Percentiles rank a stretch among this genome's conserved stretches.
Evolutionary conservation across 2,329 filamentous ascomycete species (phyloP).

Genomic region (Calonectria pteridis): DNA sequence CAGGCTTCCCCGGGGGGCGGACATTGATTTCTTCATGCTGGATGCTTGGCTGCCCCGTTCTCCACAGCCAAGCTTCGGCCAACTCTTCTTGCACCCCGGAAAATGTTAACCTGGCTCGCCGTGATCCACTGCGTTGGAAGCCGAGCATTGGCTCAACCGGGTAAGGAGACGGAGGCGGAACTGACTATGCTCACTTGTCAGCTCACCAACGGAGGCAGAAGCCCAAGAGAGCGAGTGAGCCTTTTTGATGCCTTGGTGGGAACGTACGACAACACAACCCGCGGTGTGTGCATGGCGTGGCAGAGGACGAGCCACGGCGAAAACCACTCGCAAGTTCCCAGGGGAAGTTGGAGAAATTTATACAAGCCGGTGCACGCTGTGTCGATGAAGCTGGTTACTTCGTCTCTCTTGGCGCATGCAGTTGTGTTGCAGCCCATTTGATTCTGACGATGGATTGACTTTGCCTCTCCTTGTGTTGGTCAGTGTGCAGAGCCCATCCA

Average conservation of each 20-base stretch:
- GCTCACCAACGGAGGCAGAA: background rate
- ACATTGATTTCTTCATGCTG: background rate
- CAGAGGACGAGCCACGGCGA: background rate
- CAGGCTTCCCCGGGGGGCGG: background rate
- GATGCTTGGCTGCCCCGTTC: background rate
- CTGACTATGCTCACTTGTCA: background rate
- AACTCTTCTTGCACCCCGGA: background rate
- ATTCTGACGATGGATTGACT: background rate
- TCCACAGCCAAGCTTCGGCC: background rate
- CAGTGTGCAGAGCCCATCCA: background rate
- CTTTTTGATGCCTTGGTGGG: background rate
- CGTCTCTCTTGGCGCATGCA: background rate
- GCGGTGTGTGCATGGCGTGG: background rate
- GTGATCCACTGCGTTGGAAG: background rate
- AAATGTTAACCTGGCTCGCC: background rate
- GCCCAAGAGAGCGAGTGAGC: background rate
- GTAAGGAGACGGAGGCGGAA: background rate
- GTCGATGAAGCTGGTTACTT: background rate
- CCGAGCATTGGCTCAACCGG: background rate
- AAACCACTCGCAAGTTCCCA: background rate
- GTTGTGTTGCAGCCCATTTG: background rate
- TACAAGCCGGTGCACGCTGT: background rate
- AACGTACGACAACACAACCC: background rate
- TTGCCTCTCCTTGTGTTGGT: background rate
- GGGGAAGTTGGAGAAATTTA: background rate